These are phyloP conservation scores for Aspergillus sergii DNA, from an alignment of 2,329 filamentous ascomycete species.

Conservation along the genomic window DNA sequence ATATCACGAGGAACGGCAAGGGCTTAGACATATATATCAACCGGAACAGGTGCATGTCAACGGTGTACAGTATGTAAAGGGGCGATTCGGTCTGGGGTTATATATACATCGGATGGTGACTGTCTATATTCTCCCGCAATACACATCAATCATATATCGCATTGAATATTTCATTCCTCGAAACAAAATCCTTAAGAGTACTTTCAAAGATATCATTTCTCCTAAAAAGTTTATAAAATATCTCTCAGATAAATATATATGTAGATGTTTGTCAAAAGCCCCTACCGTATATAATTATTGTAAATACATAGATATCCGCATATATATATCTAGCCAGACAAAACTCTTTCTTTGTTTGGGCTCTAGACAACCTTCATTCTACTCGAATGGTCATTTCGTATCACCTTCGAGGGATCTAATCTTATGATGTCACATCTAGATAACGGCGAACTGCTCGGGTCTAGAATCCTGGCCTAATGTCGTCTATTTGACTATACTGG, in stretches of 20 bases:
- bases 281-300: too few species aligned
- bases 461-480: background rate
- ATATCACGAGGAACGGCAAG: constrained; percentile 2
- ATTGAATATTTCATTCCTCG: background rate
- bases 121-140: background rate
- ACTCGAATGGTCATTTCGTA: background rate
- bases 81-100: background rate
- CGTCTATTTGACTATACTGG: too few species aligned
- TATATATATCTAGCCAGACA: too few species aligned
- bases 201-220: background rate
- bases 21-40: background rate
- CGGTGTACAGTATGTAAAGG: constrained; percentile 11
- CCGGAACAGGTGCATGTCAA: constrained; percentile 10
- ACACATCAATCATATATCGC: background rate
- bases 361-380: background rate
- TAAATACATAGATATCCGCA: too few species aligned
- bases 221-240: background rate
- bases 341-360: too few species aligned
- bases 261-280: too few species aligned
- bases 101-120: background rate
- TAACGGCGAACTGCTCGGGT: background rate
- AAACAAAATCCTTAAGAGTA: background rate
- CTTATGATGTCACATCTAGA: background rate
- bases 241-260: background rate
- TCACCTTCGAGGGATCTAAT: background rate